phyloP scores from a whole-genome alignment of 2,329 filamentous ascomycete species.

The Sporothrix pseudoabietina region DNA sequence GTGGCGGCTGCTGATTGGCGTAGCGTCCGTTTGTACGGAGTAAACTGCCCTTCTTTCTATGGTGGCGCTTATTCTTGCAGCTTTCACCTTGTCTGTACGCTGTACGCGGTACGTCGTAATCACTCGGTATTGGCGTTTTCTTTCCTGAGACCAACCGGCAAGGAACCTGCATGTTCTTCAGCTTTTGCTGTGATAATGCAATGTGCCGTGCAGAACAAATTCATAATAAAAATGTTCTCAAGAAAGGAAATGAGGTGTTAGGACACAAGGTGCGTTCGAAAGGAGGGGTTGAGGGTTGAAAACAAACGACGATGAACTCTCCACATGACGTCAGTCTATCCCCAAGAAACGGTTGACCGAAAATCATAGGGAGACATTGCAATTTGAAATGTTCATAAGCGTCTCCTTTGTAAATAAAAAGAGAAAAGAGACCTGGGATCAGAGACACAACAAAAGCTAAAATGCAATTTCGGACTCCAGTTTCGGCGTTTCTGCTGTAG shows the following conservation, averaged over 20 bases:
- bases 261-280: background rate
- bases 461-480: background rate
- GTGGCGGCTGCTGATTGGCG: background rate
- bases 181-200: background rate
- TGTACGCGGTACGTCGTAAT: no score
- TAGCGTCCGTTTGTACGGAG: conserved; percentile 14
- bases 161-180: background rate
- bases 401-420: no score
- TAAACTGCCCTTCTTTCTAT: background rate
- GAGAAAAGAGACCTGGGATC: no score
- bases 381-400: background rate
- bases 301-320: background rate
- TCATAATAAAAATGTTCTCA: no score
- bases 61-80: background rate
- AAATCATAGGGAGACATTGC: no score
- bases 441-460: background rate
- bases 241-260: background rate
- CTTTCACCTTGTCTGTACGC: background rate
- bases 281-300: background rate
- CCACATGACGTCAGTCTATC: background rate
- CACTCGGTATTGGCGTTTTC: no score
- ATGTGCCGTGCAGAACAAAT: no score
- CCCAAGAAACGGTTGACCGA: background rate
- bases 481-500: background rate
- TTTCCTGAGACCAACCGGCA: background rate